These are phyloP conservation scores for Komagataella phaffii DNA, from an alignment of 805 yeast species.

Conservation along the genomic window DNA sequence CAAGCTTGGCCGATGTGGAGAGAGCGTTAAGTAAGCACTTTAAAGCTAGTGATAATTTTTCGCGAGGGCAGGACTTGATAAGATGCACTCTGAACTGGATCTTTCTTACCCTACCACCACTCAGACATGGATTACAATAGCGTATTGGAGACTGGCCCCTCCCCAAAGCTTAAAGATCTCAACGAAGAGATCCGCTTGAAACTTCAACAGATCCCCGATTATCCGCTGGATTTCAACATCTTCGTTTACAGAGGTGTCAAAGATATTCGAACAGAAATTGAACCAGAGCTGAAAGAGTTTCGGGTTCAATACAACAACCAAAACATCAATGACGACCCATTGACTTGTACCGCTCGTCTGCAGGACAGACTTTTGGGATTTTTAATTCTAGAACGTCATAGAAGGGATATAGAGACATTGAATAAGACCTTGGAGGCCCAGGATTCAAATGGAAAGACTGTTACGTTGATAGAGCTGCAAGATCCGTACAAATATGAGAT, in stretches of 20 bases:
- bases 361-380: slow-evolving; percentile 19
- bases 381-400: slow-evolving; percentile 21
- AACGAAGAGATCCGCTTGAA: not conserved
- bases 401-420: slow-evolving; percentile 13
- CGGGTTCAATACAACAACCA: slow-evolving; percentile 8
- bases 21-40: too few species aligned
- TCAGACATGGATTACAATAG: not conserved
- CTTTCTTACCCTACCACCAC: not conserved
- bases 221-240: slow-evolving; percentile 23
- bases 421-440: slow-evolving; percentile 8
- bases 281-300: slow-evolving; percentile 10
- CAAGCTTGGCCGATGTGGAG: not conserved
- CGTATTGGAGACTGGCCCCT: not conserved
- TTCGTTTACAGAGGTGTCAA: slow-evolving; percentile 19
- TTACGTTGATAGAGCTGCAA: slow-evolving; percentile 11
- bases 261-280: slow-evolving; percentile 8
- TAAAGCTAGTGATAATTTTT: too few species aligned
- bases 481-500: slow-evolving; percentile 19
- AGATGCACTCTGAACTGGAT: not conserved
- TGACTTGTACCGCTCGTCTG: slow-evolving; percentile 5
- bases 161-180: not conserved
- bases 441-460: slow-evolving; percentile 6
- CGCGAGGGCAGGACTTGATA: not conserved
- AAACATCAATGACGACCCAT: not conserved
- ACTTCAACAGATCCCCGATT: slow-evolving; percentile 17